Base-by-base conservation (phyloP, 2,329 filamentous ascomycete genomes). In the Nectriaceae sp. region DNA sequence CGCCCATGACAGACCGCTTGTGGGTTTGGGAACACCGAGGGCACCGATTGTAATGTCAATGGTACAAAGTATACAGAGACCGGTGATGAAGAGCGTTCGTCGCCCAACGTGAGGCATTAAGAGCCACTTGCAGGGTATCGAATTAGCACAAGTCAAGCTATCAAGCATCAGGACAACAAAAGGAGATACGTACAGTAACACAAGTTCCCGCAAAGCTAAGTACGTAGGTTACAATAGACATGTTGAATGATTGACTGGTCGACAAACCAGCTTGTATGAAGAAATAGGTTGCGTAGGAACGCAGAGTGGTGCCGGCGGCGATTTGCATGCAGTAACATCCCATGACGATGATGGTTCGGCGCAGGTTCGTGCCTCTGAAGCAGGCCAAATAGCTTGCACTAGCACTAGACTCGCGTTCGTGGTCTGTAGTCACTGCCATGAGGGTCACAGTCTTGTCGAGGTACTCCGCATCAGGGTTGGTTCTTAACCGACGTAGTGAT, bases 391-490 rank as follows among this genome's bases (percentile, higher is more conserved):
- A 75, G 1, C 57, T 63, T 0, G 63, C 65, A 4, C 67, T 67
- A 1, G 36, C 15, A 15, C 40, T 36, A 22, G 40, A 35, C 19
- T 40, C 49, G 39, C 63, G 59, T 44, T 71, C 68, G 26, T 65
- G 50, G 56, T 67, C 63, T 39, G 71, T 65, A 0, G 71, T 74
- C 24, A 70, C 61, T 10, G 64, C 55, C 62, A 74, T 70, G 62
- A 72, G 64, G 15, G 42, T 37, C 21, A 68, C 66, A 11, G 75
- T 40, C 2, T 62, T 63, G 33, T 67, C 59, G 20, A 26, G 13
- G 26, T 31, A 8, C 13, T 71, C 64, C 5, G 62, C 58, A 42
- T 72, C 40, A 19, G 50, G 37, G 4, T 19, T 18, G 10, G 50
- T 47, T 4, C 59, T 62, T 5, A 72, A 61, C 5, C 66, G 55